phyloP scores from a whole-genome alignment of 805 yeast species.

The Lachancea cidri region DNA sequence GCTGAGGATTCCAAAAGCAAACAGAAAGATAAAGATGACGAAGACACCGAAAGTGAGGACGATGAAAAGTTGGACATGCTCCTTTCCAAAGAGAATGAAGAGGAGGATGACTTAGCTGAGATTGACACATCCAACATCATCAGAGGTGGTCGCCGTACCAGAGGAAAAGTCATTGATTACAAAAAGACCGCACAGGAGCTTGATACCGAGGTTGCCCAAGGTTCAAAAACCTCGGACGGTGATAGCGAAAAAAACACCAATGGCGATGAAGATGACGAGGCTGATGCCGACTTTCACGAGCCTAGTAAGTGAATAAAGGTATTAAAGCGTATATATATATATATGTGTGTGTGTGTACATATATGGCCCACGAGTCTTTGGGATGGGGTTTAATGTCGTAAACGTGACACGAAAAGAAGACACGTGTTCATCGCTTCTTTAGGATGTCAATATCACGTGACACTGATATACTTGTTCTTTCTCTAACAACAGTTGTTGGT shows the following conservation, averaged over 20 bases:
- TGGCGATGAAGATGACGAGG: slow-evolving; percentile 42
- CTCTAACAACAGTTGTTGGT: slow-evolving; percentile 60
- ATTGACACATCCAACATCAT: slow-evolving; percentile 82
- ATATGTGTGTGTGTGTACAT: not conserved
- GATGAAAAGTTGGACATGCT: slow-evolving; percentile 47
- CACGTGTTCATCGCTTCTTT: no score
- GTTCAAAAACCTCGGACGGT: slow-evolving; percentile 24
- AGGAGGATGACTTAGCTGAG: slow-evolving; percentile 73
- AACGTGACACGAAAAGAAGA: not conserved
- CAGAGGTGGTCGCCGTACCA: slow-evolving; percentile 79
- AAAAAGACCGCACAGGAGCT: slow-evolving; percentile 72
- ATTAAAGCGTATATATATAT: not conserved
- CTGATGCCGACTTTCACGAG: slow-evolving; percentile 19
- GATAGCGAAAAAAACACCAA: slow-evolving; percentile 43
- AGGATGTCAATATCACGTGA: no score
- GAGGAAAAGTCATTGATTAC: slow-evolving; percentile 85
- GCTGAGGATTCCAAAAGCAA: slow-evolving; percentile 39
- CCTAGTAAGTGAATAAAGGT: slow-evolving; percentile 3
- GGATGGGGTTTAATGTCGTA: not conserved
- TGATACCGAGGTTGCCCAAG: slow-evolving; percentile 37
- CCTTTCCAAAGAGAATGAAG: slow-evolving; percentile 54
- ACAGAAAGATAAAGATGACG: slow-evolving; percentile 29
- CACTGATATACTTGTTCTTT: no score
- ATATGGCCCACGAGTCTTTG: not conserved
- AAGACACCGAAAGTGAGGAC: slow-evolving; percentile 44